Percentiles rank a stretch among this genome's conserved stretches.
phyloP scores from a whole-genome alignment of 1,139 yeast genomes.

The Scheffersomyces lignicola region DNA sequence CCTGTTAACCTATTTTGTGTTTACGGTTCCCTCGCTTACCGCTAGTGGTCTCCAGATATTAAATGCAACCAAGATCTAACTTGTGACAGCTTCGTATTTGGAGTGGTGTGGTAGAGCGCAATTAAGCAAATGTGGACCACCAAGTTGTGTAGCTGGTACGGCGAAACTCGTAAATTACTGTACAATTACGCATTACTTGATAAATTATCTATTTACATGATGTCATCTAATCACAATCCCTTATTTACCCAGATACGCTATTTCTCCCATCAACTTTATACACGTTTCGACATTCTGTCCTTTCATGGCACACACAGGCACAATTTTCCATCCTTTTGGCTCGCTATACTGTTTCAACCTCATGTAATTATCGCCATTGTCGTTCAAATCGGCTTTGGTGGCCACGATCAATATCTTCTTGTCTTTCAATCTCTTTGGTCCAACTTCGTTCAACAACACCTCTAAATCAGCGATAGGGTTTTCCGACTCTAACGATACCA shows the following conservation, averaged over 20 bases:
- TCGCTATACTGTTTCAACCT: conserved; percentile 44
- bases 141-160: too few species aligned
- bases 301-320: conserved; percentile 82
- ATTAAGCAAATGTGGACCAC: too few species aligned
- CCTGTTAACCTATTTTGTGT: too few species aligned
- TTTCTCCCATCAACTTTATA: conserved; percentile 68
- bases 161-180: too few species aligned
- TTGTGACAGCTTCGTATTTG: too few species aligned
- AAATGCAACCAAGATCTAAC: too few species aligned
- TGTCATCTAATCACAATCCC: too few species aligned
- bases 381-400: conserved; percentile 82
- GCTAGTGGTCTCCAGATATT: too few species aligned
- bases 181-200: too few species aligned
- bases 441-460: conserved; percentile 67
- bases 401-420: conserved; percentile 78
- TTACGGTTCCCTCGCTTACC: too few species aligned
- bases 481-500: conserved; percentile 66
- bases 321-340: conserved; percentile 57
- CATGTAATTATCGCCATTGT: conserved; percentile 45
- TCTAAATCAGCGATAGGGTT: conserved; percentile 67
- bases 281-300: conserved; percentile 73
- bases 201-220: conserved; percentile 4
- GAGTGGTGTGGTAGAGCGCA: too few species aligned
- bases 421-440: conserved; percentile 52
- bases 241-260: conserved; percentile 30